Percentiles rank a stretch among this genome's conserved stretches.
Conservation (phyloP, 192 early-diverging fungal species). For the Linnemannia exigua region DNA sequence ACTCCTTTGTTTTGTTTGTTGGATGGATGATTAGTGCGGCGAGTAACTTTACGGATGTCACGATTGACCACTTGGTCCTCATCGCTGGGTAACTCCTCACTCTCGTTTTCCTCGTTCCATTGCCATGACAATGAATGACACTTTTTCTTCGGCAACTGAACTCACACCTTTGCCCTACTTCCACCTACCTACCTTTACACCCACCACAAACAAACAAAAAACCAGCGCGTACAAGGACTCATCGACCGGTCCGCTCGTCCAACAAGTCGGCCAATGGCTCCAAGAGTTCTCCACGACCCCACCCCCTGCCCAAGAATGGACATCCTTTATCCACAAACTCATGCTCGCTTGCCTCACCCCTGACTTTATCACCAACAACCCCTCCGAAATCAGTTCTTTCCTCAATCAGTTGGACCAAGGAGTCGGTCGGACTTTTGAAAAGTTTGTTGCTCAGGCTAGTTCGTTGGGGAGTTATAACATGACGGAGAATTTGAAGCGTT, state of each 20-base stretch:
- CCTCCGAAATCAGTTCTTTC: neutral
- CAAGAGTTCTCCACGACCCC: neutral
- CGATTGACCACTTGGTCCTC: neutral
- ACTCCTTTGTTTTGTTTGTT: neutral
- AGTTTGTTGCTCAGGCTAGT: neutral
- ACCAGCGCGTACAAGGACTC: neutral
- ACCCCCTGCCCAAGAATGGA: neutral
- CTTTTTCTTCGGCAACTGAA: too few species aligned
- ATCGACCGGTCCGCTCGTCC: neutral
- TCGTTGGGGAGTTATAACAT: neutral
- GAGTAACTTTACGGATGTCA: neutral
- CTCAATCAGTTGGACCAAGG: neutral
- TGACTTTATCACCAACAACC: neutral
- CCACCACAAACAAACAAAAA: too few species aligned
- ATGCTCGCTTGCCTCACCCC: neutral
- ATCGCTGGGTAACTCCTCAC: neutral
- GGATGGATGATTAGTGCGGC: neutral
- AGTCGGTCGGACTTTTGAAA: neutral
- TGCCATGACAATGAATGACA: too few species aligned
- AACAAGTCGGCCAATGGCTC: neutral
- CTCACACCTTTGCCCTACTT: too few species aligned
- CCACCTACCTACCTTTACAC: too few species aligned
- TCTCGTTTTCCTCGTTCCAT: too few species aligned
- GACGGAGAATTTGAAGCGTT: neutral
- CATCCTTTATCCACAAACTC: constrained; percentile 2